Evolutionary conservation across 805 yeast species (phyloP).

Genomic region (Saccharomycopsis fermentans): DNA sequence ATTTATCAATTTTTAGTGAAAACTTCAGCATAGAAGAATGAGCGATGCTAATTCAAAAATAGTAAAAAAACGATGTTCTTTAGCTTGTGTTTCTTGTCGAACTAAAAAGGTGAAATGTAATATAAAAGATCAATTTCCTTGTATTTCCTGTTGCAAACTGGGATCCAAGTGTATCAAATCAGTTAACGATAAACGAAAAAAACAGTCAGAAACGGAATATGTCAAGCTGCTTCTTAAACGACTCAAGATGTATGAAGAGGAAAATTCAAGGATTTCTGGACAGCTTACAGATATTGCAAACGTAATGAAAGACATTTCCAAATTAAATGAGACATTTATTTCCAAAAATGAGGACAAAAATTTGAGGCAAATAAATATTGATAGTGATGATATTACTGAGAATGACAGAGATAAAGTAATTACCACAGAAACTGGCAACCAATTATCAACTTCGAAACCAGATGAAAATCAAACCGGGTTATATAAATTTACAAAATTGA

Average conservation of each 20-base stretch:
- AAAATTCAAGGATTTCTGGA: slow-evolving; percentile 1
- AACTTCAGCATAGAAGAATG: background rate
- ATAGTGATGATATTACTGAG: background rate
- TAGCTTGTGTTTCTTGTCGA: slow-evolving; percentile 21
- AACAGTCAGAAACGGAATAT: background rate
- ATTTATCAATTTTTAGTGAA: too few species aligned
- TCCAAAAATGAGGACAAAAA: background rate
- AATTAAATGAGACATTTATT: background rate
- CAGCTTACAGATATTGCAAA: background rate
- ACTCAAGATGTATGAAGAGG: slow-evolving; percentile 15
- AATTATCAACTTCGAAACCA: background rate
- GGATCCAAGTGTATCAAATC: slow-evolving; percentile 13
- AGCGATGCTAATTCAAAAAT: background rate
- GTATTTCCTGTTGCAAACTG: slow-evolving; percentile 19
- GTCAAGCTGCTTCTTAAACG: slow-evolving; percentile 10
- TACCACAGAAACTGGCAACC: background rate
- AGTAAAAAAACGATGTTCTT: background rate
- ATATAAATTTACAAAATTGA: background rate
- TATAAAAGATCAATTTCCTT: slow-evolving; percentile 15
- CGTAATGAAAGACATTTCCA: background rate
- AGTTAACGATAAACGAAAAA: slow-evolving; percentile 4
- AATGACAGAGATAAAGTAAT: too few species aligned
- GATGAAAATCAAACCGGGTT: background rate
- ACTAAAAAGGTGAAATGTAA: slow-evolving; percentile 21
- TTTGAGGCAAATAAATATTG: background rate